Evolutionary conservation across 129 eudicot species (phyloP), one percentile per base, ranked within the genome.

Genomic region (Escallonia rubra): DNA sequence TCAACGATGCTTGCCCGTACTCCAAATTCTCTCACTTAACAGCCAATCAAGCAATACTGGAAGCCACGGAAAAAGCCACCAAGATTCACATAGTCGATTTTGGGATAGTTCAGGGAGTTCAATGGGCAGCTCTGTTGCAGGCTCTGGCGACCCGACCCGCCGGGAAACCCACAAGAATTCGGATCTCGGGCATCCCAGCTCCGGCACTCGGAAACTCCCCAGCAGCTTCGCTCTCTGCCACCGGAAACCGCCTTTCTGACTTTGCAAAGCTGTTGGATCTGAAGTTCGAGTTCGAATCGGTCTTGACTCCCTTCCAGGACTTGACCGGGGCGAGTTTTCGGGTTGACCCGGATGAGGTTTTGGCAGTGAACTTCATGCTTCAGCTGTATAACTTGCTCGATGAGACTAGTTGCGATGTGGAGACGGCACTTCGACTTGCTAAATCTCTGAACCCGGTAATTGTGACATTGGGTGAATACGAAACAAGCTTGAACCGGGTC

Each of bases 1-100:
- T 93, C 43, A 86, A 93, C 79, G 98, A 93, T 63, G 98, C 98
- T 44, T 86, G 95, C 58, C 98, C 98, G 0, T 86, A 82, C 64
- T 82, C 89, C 6, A 89, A 89, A 58, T 93, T 93, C 62, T 87
- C 98, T 38, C 98, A 93, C 47, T 76, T 93, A n/a, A 93, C 98
- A 3, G 96, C 96, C 4, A 93, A 93, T 61, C 98, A 93, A 78
- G 98, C 98, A 6, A 89, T 93, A 9, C 96, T 93, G 2, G 96
- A 93, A 80, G 92, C 98, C 9, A 82, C 96, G 0, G 88, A 84
- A 44, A 76, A 47, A 9, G 88, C 84, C 5, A 60, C 68, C 43
- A 76, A 67, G 14, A 93, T 93, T 64, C 98, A 93, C 71, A 93
- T 93, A 7, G 82, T 93, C 3, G 99, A 93, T 77, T 93, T 93